Conservation (phyloP, 768 basidiomycete species). For the Suillus bovinus region DNA sequence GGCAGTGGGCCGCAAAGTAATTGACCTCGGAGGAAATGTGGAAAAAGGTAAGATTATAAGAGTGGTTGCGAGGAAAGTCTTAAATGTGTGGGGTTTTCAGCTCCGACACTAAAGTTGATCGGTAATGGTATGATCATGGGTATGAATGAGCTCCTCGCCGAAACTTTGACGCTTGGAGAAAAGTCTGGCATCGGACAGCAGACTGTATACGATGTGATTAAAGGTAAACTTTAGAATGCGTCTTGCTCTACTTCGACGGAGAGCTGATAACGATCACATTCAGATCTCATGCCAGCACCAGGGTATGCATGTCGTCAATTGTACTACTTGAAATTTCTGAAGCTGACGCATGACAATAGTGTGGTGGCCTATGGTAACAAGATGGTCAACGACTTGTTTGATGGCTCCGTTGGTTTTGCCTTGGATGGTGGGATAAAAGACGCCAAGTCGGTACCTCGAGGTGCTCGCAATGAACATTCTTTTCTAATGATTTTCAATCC, state of each 20-base stretch:
- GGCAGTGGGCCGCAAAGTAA: constrained; percentile 70
- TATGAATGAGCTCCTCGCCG: constrained; percentile 74
- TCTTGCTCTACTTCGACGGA: constrained; percentile 1
- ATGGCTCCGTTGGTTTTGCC: constrained; percentile 71
- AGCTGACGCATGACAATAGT: constrained; percentile 29
- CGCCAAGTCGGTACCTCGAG: constrained; percentile 48
- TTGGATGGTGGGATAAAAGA: constrained; percentile 89
- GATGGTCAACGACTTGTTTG: constrained; percentile 75
- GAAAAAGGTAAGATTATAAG: constrained; percentile 59
- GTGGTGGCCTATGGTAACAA: constrained; percentile 60
- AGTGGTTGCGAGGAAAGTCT: background rate
- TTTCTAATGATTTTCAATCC: constrained; percentile 14
- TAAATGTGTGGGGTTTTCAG: constrained; percentile 32
- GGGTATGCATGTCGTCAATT: constrained; percentile 34
- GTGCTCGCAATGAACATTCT: background rate
- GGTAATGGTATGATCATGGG: constrained; percentile 83
- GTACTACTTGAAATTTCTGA: constrained; percentile 6
- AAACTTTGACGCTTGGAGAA: constrained; percentile 80
- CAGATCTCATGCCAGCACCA: constrained; percentile 70
- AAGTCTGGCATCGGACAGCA: constrained; percentile 77
- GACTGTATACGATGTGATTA: constrained; percentile 57
- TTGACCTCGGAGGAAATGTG: constrained; percentile 83
- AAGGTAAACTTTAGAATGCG: constrained; percentile 40
- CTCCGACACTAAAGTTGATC: constrained; percentile 73
- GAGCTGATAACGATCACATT: constrained; percentile 16